Evolutionary conservation across 148 eudicot species (phyloP).

Genomic region (Rheum nobile): DNA sequence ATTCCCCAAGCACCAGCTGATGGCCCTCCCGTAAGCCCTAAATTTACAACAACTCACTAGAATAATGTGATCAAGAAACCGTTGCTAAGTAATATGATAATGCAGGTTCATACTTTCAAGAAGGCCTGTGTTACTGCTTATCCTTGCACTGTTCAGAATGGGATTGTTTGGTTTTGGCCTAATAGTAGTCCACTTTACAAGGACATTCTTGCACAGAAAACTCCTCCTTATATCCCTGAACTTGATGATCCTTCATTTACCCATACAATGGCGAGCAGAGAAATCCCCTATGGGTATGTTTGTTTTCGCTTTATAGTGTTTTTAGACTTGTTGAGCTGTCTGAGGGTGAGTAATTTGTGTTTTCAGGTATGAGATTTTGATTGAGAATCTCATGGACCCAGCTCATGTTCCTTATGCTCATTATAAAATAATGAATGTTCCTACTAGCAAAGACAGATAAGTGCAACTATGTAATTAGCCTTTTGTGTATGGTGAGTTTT

Average conservation of each 20-base stretch:
- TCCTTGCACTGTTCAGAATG: slow-evolving; percentile 64
- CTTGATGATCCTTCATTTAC: slow-evolving; percentile 69
- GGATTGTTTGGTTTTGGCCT: slow-evolving; percentile 87
- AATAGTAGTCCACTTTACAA: slow-evolving; percentile 42
- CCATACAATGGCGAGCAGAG: slow-evolving; percentile 42
- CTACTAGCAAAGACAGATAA: slow-evolving; percentile 31
- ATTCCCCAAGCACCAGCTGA: slow-evolving; percentile 72
- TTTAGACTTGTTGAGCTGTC: neutral
- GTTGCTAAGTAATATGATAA: neutral
- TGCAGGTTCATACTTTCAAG: slow-evolving; percentile 56
- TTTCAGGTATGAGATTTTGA: slow-evolving; percentile 70
- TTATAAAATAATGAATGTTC: slow-evolving; percentile 51
- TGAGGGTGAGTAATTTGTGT: slow-evolving; percentile 6
- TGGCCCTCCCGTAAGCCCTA: slow-evolving; percentile 45
- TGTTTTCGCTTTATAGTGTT: neutral
- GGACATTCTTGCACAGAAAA: slow-evolving; percentile 32
- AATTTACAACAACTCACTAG: neutral
- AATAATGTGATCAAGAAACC: neutral
- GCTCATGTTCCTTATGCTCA: slow-evolving; percentile 93
- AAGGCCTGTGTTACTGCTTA: slow-evolving; percentile 70
- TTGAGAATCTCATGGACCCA: slow-evolving; percentile 95
- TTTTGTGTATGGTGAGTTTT: neutral
- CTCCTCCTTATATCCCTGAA: slow-evolving; percentile 65
- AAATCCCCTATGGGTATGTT: slow-evolving; percentile 63
- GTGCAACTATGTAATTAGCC: slow-evolving; percentile 12